A percentile compares a stretch with the other conserved stretches of the same genome.
phyloP scores from a whole-genome alignment of 2,329 filamentous ascomycete genomes.

The Chaetomium globosum region DNA sequence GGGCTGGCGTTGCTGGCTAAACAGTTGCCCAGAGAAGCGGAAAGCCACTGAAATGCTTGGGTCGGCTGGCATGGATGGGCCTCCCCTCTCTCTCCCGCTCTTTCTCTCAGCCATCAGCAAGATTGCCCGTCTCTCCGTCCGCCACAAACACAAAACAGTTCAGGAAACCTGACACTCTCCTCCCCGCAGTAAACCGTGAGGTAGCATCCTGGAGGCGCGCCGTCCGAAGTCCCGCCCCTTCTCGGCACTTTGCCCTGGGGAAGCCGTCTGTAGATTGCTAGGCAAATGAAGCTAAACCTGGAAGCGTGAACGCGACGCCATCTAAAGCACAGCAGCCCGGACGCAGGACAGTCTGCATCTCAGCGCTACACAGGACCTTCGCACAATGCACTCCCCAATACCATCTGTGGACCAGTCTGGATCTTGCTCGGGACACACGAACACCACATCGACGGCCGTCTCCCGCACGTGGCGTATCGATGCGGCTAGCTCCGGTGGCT shows the following conservation, averaged over 20 bases:
- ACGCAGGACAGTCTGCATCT: not conserved
- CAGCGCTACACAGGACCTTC: conserved; percentile 18
- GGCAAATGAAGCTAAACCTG: conserved; percentile 20
- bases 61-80: not conserved
- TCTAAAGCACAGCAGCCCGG: conserved; percentile 12
- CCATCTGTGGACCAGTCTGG: not conserved
- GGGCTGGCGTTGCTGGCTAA: conserved; percentile 22
- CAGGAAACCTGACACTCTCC: not conserved
- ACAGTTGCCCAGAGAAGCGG: conserved; percentile 13
- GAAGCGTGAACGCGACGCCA: conserved; percentile 14
- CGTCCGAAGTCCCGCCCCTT: conserved; percentile 4
- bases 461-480: conserved; percentile 25
- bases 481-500: conserved; percentile 25
- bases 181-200: no score
- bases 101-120: not conserved
- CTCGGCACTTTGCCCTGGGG: conserved; percentile 25
- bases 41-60: conserved; percentile 9
- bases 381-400: not conserved
- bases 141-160: conserved; percentile 8
- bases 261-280: conserved; percentile 24
- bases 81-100: not conserved
- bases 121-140: conserved; percentile 7
- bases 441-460: not conserved
- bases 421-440: conserved; percentile 1
- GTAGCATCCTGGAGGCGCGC: conserved; percentile 7